A percentile compares a stretch with the other conserved stretches of the same genome.
Conservation (phyloP, 1,139 yeast species). For the Candida buenavistaensis region DNA sequence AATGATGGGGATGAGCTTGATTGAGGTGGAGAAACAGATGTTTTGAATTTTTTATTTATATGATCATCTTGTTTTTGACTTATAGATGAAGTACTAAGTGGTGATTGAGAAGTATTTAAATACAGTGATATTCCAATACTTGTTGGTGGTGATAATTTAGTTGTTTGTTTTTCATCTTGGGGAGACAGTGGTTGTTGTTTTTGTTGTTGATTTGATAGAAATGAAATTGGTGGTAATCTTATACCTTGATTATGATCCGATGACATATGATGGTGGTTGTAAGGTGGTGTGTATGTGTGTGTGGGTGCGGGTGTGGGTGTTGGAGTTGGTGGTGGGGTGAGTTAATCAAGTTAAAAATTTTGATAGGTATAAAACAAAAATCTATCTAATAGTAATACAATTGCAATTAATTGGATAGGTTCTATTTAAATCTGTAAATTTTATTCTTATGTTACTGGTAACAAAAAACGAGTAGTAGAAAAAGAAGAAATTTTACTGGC, state of each 20-base stretch:
- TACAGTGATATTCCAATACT: conserved; percentile 7
- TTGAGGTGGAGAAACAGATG: conserved; percentile 4
- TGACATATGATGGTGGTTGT: conserved; percentile 3
- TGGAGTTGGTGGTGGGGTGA: neutral
- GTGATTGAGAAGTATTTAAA: conserved; percentile 7
- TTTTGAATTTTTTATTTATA: conserved; percentile 3
- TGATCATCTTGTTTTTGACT: conserved; percentile 1
- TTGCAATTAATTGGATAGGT: no score
- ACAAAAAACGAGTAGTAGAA: no score
- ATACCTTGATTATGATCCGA: conserved; percentile 9
- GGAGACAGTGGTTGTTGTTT: conserved; percentile 1
- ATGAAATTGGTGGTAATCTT: conserved; percentile 11
- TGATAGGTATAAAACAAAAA: no score
- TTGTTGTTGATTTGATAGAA: conserved; percentile 5
- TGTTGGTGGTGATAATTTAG: conserved; percentile 4
- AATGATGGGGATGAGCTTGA: neutral
- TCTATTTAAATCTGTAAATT: no score
- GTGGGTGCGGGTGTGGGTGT: neutral
- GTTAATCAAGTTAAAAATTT: no score
- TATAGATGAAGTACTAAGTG: conserved; percentile 4
- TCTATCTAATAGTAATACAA: no score
- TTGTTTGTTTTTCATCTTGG: neutral
- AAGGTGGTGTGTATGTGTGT: neutral
- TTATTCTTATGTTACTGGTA: no score
- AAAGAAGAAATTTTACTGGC: neutral